Conservation (phyloP, 371 early-diverging fungal genomes). For the Apophysomyces trapeziformis region DNA sequence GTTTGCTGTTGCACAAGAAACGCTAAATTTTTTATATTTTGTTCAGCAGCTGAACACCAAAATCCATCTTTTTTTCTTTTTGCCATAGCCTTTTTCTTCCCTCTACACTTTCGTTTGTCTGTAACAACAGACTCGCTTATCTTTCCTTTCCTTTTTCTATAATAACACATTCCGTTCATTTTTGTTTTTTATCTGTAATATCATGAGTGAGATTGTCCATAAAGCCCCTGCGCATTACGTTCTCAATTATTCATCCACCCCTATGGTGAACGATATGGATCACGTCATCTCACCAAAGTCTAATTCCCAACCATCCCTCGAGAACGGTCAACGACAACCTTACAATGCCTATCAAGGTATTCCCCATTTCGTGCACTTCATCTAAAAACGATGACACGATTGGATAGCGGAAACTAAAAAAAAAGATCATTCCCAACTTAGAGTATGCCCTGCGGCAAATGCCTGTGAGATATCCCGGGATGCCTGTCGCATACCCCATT, state of each 20-base stretch:
- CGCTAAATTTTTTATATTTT: slow-evolving; percentile 6
- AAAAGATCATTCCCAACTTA: slow-evolving; percentile 17
- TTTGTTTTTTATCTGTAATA: slow-evolving; percentile 13
- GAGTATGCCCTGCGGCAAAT: slow-evolving; percentile 46
- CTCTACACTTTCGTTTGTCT: slow-evolving; percentile 1
- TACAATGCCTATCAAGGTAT: slow-evolving; percentile 15
- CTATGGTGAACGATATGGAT: slow-evolving; percentile 39
- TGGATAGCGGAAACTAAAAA: slow-evolving; percentile 15
- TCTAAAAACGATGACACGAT: not conserved
- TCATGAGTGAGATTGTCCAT: slow-evolving; percentile 44
- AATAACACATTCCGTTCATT: slow-evolving; percentile 16
- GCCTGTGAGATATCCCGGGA: slow-evolving; percentile 34
- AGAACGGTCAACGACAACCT: slow-evolving; percentile 25
- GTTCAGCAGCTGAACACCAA: not conserved
- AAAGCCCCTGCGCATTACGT: slow-evolving; percentile 29
- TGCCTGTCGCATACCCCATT: slow-evolving; percentile 34
- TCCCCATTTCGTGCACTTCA: not conserved
- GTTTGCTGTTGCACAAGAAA: slow-evolving; percentile 4
- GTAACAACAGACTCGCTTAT: slow-evolving; percentile 2
- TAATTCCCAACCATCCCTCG: slow-evolving; percentile 20
- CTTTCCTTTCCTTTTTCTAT: slow-evolving; percentile 20
- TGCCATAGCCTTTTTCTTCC: slow-evolving; percentile 4
- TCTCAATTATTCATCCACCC: slow-evolving; percentile 31
- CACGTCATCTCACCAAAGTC: slow-evolving; percentile 38
- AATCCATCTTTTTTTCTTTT: not conserved